Percentiles rank a stretch among this genome's conserved stretches.
These are phyloP conservation scores for Orbilia ellipsospora DNA, from an alignment of 2,329 filamentous ascomycete genomes.

Conservation along the genomic window DNA sequence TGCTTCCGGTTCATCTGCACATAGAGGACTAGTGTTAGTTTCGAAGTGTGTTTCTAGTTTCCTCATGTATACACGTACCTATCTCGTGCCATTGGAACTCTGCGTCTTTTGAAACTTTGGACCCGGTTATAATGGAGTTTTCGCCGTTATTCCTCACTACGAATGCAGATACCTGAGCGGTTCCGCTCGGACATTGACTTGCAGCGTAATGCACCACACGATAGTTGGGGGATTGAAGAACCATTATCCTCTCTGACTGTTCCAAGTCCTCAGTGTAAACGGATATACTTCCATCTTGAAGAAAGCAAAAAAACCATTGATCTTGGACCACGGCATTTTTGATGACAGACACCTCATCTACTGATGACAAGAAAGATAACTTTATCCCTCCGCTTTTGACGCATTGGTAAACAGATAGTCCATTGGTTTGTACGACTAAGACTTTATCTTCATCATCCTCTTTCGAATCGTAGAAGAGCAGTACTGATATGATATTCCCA, in stretches of 20 bases:
- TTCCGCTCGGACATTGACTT: slow-evolving; percentile 25
- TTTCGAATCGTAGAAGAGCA: slow-evolving; percentile 54
- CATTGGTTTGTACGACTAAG: slow-evolving; percentile 45
- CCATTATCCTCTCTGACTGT: slow-evolving; percentile 18
- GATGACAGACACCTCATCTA: slow-evolving; percentile 33
- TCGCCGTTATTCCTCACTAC: slow-evolving; percentile 34
- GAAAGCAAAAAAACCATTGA: slow-evolving; percentile 36
- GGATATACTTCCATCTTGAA: slow-evolving; percentile 32
- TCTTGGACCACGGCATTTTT: slow-evolving; percentile 32
- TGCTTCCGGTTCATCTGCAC: not conserved
- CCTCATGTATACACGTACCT: slow-evolving; percentile 11
- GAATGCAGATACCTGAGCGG: slow-evolving; percentile 33
- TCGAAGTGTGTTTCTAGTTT: not conserved
- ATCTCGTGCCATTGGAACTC: slow-evolving; percentile 26
- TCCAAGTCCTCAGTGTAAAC: slow-evolving; percentile 43
- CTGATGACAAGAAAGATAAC: slow-evolving; percentile 31
- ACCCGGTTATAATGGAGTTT: slow-evolving; percentile 36
- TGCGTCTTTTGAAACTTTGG: slow-evolving; percentile 18
- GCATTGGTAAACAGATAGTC: slow-evolving; percentile 39
- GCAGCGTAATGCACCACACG: slow-evolving; percentile 33
- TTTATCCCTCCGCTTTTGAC: slow-evolving; percentile 46
- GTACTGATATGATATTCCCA: slow-evolving; percentile 35
- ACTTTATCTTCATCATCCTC: slow-evolving; percentile 47
- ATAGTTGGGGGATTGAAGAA: slow-evolving; percentile 29
- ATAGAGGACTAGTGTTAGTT: not conserved